Evolutionary conservation across 768 basidiomycete genomes (phyloP), one percentile per base, ranked within the genome.

Genomic region (Pleurotus citrinopileatus): DNA sequence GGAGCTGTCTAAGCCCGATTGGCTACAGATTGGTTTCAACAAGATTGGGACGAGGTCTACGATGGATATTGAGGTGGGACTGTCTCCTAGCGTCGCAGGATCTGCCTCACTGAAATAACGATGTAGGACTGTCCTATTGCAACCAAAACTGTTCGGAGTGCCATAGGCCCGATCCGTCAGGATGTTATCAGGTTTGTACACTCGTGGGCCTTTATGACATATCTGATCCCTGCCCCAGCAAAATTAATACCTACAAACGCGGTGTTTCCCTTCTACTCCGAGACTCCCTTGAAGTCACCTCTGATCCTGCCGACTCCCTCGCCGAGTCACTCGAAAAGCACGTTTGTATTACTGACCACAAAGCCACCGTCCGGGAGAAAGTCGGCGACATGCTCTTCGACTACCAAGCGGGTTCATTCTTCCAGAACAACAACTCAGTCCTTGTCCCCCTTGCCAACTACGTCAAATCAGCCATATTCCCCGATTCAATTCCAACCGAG

Each of bases 381-480:
- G 91, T 98, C 22, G 94, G 92, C 7, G 71, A 81, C 57, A 83
- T 76, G 65, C 68, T 87, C 42, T 97, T 98, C 71, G 87, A 94
- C 65, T 95, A 91, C 69, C 81, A 77, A 19, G 91, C 87, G 4
- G 85, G 89, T 43, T 89, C 91, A 3, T 99, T 98, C 77, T 98
- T 98, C 81, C 96, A 99, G 65, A 98, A 98, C 76, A 99, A 99
- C 80, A 95, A 96, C 65, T 84, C 91, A 5, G 89, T 96, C 34
- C 81, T 98, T 25, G 77, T 84, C 4, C 85, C 91, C 0, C 79
- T 99, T 47, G 89, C 90, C n/a, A 65, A 81, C 56, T 92, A 95
- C 70, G 93, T 96, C 52, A 78, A 79, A 40, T 80, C 87, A 25
- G 83, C 88, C 51, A 84, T 94, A 61, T 83, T 86, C 61, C 70